Conservation (phyloP, 2,329 filamentous ascomycete species). For the Alternaria infectoria region DNA sequence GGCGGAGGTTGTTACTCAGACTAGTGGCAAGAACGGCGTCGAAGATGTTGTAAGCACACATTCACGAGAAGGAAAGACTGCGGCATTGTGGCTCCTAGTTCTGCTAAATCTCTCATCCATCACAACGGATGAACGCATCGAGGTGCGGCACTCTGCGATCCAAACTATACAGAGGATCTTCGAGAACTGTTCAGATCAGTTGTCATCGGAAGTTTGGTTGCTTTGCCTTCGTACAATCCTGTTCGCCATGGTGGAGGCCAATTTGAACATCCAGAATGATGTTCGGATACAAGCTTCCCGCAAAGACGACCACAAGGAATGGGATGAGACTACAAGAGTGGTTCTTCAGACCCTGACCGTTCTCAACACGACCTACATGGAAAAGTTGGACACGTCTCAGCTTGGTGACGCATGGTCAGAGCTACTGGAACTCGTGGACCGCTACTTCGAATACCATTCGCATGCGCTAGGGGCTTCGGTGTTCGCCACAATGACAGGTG, state of each 20-base stretch:
- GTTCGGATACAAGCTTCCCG: slow-evolving; percentile 19
- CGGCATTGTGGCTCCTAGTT: slow-evolving; percentile 80
- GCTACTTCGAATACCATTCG: slow-evolving; percentile 49
- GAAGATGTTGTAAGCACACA: slow-evolving; percentile 65
- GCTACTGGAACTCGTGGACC: slow-evolving; percentile 72
- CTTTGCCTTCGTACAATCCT: slow-evolving; percentile 81
- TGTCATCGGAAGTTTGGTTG: slow-evolving; percentile 80
- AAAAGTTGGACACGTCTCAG: slow-evolving; percentile 69
- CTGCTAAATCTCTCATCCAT: slow-evolving; percentile 74
- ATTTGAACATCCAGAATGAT: slow-evolving; percentile 48
- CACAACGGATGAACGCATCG: slow-evolving; percentile 72
- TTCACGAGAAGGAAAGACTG: slow-evolving; percentile 66
- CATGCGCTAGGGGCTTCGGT: slow-evolving; percentile 52
- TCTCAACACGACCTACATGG: slow-evolving; percentile 77
- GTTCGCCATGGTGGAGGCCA: slow-evolving; percentile 75
- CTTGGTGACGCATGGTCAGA: slow-evolving; percentile 79
- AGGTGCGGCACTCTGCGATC: slow-evolving; percentile 84
- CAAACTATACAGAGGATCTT: slow-evolving; percentile 92
- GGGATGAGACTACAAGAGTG: slow-evolving; percentile 51
- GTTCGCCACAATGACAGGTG: slow-evolving; percentile 48
- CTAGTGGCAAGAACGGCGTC: slow-evolving; percentile 58
- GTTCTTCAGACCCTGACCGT: slow-evolving; percentile 49
- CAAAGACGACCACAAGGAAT: slow-evolving; percentile 33
- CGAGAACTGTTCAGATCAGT: slow-evolving; percentile 83
- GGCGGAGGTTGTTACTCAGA: slow-evolving; percentile 24